Conservation (phyloP, 352 stramenopile genomes). For the Pythium scleroteichum region DNA sequence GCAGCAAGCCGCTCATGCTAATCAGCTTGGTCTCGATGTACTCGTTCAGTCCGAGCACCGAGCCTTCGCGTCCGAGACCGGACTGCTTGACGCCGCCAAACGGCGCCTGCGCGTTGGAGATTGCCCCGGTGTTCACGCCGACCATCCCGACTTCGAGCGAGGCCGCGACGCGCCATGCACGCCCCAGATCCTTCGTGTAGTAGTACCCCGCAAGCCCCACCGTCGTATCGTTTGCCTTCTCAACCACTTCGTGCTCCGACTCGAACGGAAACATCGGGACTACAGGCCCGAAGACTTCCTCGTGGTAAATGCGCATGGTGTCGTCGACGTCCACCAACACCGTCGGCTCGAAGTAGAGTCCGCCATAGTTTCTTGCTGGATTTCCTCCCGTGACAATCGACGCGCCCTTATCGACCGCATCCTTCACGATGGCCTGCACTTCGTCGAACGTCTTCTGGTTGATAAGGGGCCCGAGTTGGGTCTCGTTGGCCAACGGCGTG, state of each 20-base stretch:
- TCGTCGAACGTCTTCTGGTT: slow-evolving; percentile 89
- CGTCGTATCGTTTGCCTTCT: slow-evolving; percentile 92
- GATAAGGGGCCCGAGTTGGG: slow-evolving; percentile 96
- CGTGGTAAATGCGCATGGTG: slow-evolving; percentile 90
- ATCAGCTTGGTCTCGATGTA: slow-evolving; percentile 98
- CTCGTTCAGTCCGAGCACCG: slow-evolving; percentile 89
- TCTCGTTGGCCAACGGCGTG: slow-evolving; percentile 67
- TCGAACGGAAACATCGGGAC: slow-evolving; percentile 93
- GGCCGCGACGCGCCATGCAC: slow-evolving; percentile 88
- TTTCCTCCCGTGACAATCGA: slow-evolving; percentile 84
- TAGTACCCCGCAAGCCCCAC: slow-evolving; percentile 95
- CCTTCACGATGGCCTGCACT: slow-evolving; percentile 79
- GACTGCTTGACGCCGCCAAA: slow-evolving; percentile 93
- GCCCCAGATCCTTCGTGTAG: slow-evolving; percentile 89
- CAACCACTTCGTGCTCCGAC: slow-evolving; percentile 94
- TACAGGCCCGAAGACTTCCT: slow-evolving; percentile 98
- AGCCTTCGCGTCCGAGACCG: slow-evolving; percentile 89
- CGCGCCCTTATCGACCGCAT: slow-evolving; percentile 92
- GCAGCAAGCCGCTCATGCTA: slow-evolving; percentile 62
- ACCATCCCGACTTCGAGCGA: slow-evolving; percentile 93
- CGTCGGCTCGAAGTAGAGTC: slow-evolving; percentile 94
- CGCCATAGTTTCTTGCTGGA: slow-evolving; percentile 39
- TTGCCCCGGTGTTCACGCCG: slow-evolving; percentile 91
- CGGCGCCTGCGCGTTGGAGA: slow-evolving; percentile 87
- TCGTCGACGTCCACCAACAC: slow-evolving; percentile 89